These are phyloP conservation scores for Cucumis melo DNA, from an alignment of 306 rosid species.

Conservation along the genomic window DNA sequence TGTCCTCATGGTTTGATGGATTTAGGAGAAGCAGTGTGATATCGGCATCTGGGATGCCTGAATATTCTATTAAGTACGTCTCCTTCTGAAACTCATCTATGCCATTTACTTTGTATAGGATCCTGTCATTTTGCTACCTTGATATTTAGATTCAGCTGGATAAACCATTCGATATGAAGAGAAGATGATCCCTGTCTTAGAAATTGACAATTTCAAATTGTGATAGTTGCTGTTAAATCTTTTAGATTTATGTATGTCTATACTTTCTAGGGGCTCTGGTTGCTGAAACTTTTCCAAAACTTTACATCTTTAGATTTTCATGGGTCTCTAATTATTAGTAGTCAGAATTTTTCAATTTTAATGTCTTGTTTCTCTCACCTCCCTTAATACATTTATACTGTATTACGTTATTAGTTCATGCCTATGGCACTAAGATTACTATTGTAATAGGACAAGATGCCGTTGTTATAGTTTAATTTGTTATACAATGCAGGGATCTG, in stretches of 20 bases:
- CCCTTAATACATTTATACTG: neutral
- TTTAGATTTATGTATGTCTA: neutral
- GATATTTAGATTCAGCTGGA: neutral
- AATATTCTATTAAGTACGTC: conserved; percentile 75
- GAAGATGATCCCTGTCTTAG: neutral
- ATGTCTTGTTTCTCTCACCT: neutral
- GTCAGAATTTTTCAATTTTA: neutral
- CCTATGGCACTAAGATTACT: neutral
- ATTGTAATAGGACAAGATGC: too few species aligned
- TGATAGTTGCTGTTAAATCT: neutral
- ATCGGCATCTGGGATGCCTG: conserved; percentile 84
- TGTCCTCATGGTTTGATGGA: conserved; percentile 67
- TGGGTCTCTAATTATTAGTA: neutral
- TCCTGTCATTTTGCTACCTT: neutral
- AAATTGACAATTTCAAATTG: neutral
- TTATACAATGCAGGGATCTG: conserved; percentile 47
- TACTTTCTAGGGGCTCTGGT: neutral
- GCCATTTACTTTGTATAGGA: neutral
- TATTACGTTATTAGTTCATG: neutral
- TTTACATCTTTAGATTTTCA: neutral
- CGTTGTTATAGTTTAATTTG: neutral
- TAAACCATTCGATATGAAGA: neutral
- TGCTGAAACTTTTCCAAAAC: neutral
- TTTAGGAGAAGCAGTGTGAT: conserved; percentile 60
- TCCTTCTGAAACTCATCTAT: neutral